Conservation (phyloP, 2,329 filamentous ascomycete genomes). For the Sporothrix luriei region DNA sequence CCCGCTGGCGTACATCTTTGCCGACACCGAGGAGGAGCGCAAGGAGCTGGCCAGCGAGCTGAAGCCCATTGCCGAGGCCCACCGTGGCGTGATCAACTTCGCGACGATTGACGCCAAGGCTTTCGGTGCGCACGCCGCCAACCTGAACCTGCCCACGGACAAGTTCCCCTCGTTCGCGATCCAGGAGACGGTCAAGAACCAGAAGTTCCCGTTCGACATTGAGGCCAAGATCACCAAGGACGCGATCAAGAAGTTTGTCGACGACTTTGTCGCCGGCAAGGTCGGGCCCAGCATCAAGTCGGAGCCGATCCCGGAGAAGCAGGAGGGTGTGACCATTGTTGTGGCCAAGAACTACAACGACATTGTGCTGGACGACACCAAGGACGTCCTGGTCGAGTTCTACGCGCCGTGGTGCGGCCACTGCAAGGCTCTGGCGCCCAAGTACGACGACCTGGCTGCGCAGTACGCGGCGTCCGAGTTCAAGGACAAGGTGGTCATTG, state of each 20-base stretch:
- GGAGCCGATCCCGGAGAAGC: constrained; percentile 89
- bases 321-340: constrained; percentile 86
- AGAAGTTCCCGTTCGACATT: constrained; percentile 94
- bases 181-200: constrained; percentile 92
- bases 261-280: constrained; percentile 84
- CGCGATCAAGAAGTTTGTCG: constrained; percentile 77
- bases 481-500: constrained; percentile 84
- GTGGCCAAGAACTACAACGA: constrained; percentile 94
- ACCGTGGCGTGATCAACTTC: constrained; percentile 95
- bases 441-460: constrained; percentile 89
- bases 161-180: constrained; percentile 98
- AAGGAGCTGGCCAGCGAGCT: constrained; percentile 73
- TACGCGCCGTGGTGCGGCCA: constrained; percentile 99
- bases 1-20: constrained; percentile 96
- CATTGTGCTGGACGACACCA: constrained; percentile 86
- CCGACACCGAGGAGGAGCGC: constrained; percentile 88
- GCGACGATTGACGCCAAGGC: constrained; percentile 94
- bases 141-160: constrained; percentile 95
- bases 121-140: constrained; percentile 91
- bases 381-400: constrained; percentile 97
- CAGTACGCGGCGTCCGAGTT: constrained; percentile 77
- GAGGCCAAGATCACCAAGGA: constrained; percentile 73
- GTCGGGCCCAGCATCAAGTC: constrained; percentile 97
- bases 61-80: constrained; percentile 84
- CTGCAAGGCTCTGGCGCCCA: constrained; percentile 96